Evolutionary conservation across 371 early-diverging fungal species (phyloP), one percentile per base, ranked within the genome.

Genomic region (Mortierella sp.): DNA sequence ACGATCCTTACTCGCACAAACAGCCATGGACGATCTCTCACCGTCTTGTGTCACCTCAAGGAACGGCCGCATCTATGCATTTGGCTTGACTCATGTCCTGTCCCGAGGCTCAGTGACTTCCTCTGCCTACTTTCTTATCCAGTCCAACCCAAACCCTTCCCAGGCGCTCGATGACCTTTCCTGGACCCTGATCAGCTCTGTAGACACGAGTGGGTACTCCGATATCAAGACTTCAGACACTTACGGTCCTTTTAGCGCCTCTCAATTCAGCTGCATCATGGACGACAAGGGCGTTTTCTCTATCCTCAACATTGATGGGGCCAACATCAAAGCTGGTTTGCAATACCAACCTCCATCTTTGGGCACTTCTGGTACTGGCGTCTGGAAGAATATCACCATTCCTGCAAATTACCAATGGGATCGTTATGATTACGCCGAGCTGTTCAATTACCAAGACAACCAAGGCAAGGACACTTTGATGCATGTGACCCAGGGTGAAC

Each of bases 181-280:
- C 45, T 45, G 45, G 45, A 45, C 45, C 45, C n/a, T 45, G 17
- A n/a, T 45, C 45, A 45, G n/a, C 45, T 12, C 45, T 45, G 45
- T 45, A 19, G 17, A 8, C 17, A 45, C 45, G n/a, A 45, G 1
- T 16, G 22, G 17, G n/a, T 22, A 45, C n/a, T 8, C 45, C 3
- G 17, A 19, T 1, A 19, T 45, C 16, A 45, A 3, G 2, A 17
- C 4, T 1, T 8, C 45, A 45, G 45, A 16, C n/a, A 22, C 3
- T n/a, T n/a, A 17, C n/a, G 45, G 22, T 9, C 10, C 10, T 34
- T 10, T 7, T 34, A 34, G 10, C 10, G 7, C 34, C 10, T 7
- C 4, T 34, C 34, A 34, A 4, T 34, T 7, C 10, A 34, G 34
- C 34, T 45, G 45, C n/a, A 2, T n/a, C 16, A 16, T 45, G 1